phyloP scores from a whole-genome alignment of 768 basidiomycete genomes.

The Suillus discolor region DNA sequence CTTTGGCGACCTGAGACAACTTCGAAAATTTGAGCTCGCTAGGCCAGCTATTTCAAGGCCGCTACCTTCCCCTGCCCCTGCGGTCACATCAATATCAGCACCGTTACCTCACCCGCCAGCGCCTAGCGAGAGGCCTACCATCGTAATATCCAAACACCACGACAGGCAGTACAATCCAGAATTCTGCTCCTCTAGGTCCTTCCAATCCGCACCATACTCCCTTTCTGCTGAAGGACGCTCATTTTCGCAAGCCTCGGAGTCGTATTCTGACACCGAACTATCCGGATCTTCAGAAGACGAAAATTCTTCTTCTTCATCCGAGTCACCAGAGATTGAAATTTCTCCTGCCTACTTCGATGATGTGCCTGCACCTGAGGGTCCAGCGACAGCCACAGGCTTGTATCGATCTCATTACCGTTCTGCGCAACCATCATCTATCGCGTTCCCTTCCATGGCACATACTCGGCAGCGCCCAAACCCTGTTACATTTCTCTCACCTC shows the following conservation, averaged over 20 bases:
- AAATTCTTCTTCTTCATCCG: slow-evolving; percentile 17
- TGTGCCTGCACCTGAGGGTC: slow-evolving; percentile 46
- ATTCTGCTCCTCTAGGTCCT: slow-evolving; percentile 10
- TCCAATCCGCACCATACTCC: slow-evolving; percentile 16
- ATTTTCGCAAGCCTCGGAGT: slow-evolving; percentile 11
- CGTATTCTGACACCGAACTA: slow-evolving; percentile 9
- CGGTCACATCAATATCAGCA: slow-evolving; percentile 14
- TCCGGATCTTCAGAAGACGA: slow-evolving; percentile 24
- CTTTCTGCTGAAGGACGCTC: slow-evolving; percentile 9
- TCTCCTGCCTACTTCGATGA: slow-evolving; percentile 49
- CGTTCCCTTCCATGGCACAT: slow-evolving; percentile 22
- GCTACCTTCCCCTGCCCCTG: slow-evolving; percentile 16
- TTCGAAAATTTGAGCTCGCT: slow-evolving; percentile 77
- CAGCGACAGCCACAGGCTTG: slow-evolving; percentile 43
- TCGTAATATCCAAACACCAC: background rate
- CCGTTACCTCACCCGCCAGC: slow-evolving; percentile 15
- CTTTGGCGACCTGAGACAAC: slow-evolving; percentile 78
- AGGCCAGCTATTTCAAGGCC: slow-evolving; percentile 64
- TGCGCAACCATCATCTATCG: slow-evolving; percentile 21
- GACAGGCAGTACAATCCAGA: slow-evolving; percentile 12
- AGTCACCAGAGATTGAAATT: slow-evolving; percentile 33
- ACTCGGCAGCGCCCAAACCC: slow-evolving; percentile 7
- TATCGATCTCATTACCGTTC: slow-evolving; percentile 31
- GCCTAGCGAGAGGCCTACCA: background rate
- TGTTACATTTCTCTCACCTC: background rate